Evolutionary conservation across 768 basidiomycete genomes (phyloP), one percentile per base, ranked within the genome.

Genomic region (Boletus vinaceobasis): DNA sequence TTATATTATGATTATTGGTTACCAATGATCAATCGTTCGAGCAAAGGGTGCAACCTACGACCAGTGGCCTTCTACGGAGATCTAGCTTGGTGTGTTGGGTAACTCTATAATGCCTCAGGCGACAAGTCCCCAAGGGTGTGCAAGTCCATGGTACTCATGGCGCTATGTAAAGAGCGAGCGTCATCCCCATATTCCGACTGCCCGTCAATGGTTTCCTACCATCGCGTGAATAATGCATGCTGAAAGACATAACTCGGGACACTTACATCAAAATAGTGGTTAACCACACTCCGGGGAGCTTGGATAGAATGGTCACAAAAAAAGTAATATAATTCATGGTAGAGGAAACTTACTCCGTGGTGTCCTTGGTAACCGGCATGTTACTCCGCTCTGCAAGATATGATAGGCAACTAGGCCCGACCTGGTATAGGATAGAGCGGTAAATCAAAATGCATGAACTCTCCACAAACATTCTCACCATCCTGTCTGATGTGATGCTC

Each of bases 401-500:
- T 92, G 88, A 68, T 87, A 93, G 15, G 91, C 90, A 48, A 96
- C 92, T 19, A 95, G 76, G 42, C 93, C 93, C 23, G 92, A 91
- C 89, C 87, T 88, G 45, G 50, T 1, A 31, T 46, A 43, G 6
- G 14, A 50, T 15, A 14, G 36, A 29, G 29, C 14, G n/a, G 43
- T 11, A 26, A 32, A 7, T 47, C 42, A 47, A 43, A 6, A 15
- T 21, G 19, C 9, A 27, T 8, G 9, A 33, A 23, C 8, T 35
- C 14, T 26, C 23, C 19, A 15, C 26, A 7, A 37, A 23, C 2
- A 43, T 33, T 59, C 79, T 72, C 65, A 87, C 95, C 96, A 99
- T 61, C 97, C 97, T 57, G 95, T 98, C 71, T 99, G 97, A 73
- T 99, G 97, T 6, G 94, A 97, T 3, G 96, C 97, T 38, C 97